phyloP scores from a whole-genome alignment of 106 monocot genomes.

The Narthecium ossifragum region DNA sequence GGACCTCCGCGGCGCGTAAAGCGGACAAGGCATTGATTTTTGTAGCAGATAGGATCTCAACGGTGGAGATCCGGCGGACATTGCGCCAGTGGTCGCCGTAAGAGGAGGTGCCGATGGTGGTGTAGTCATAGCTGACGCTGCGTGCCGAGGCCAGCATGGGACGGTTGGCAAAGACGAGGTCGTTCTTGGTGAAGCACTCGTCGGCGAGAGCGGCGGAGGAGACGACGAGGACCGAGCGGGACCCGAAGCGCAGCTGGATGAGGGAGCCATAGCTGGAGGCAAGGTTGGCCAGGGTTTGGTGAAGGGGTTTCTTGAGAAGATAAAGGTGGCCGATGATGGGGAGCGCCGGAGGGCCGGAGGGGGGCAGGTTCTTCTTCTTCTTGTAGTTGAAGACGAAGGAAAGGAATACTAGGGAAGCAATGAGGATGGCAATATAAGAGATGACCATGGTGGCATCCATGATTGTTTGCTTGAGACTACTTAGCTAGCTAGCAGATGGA shows the following conservation, averaged over 20 bases:
- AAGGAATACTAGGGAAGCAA: no score
- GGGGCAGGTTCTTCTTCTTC: no score
- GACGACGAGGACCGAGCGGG: conserved; percentile 10
- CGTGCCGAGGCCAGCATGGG: background rate
- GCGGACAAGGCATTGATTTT: background rate
- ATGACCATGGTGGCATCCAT: no score
- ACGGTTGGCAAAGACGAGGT: conserved; percentile 15
- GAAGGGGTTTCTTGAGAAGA: conserved; percentile 9
- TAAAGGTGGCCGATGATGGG: conserved; percentile 16
- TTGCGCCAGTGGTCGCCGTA: conserved; percentile 17
- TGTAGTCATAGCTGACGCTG: conserved; percentile 3
- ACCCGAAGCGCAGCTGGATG: conserved; percentile 14
- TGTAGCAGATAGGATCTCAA: background rate
- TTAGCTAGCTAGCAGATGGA: no score
- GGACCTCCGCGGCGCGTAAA: background rate
- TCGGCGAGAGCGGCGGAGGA: conserved; percentile 4
- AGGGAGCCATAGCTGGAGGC: conserved; percentile 3
- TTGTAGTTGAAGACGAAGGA: no score
- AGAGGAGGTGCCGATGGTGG: background rate
- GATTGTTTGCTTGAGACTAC: no score
- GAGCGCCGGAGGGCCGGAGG: background rate
- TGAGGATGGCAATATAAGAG: no score
- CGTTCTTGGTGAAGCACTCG: conserved; percentile 13
- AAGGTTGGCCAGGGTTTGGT: conserved; percentile 3
- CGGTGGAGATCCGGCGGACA: conserved; percentile 12